phyloP scores from a whole-genome alignment of 805 yeast genomes.

The Yarrowia sp. region DNA sequence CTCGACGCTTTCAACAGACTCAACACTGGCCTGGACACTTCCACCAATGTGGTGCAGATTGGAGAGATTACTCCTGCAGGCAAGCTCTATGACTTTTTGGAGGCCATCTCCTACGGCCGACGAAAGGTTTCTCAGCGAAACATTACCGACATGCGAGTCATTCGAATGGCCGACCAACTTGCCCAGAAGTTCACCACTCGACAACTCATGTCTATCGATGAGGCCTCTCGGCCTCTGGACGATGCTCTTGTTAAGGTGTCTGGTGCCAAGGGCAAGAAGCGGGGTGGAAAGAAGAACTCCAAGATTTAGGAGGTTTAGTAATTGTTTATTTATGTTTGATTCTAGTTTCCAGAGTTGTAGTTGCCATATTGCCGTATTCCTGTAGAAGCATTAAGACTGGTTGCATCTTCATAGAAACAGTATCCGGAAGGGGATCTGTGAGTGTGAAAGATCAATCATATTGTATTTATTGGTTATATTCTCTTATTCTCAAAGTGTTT shows the following conservation, averaged over 20 bases:
- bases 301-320: conserved; percentile 16
- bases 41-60: conserved; percentile 17
- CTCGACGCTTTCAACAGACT: conserved; percentile 27
- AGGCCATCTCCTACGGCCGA: conserved; percentile 50
- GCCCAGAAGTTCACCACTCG: conserved; percentile 34
- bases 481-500: no score
- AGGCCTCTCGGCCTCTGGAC: conserved; percentile 34
- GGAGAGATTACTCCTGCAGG: conserved; percentile 47
- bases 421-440: no score
- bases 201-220: conserved; percentile 33
- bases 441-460: no score
- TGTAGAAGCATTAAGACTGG: no score
- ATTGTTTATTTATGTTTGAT: conserved; percentile 26
- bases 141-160: conserved; percentile 35
- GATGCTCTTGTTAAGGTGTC: conserved; percentile 32
- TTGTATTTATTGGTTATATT: no score
- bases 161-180: conserved; percentile 25
- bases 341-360: background rate
- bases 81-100: conserved; percentile 47
- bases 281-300: conserved; percentile 23
- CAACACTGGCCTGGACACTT: conserved; percentile 23
- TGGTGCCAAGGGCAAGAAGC: conserved; percentile 14
- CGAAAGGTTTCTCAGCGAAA: conserved; percentile 45
- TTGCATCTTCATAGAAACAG: no score
- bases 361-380: no score